Percentiles rank a stretch among this genome's conserved stretches.
These are phyloP conservation scores for Arctium minus DNA, from an alignment of 129 eudicot genomes.

Conservation along the genomic window DNA sequence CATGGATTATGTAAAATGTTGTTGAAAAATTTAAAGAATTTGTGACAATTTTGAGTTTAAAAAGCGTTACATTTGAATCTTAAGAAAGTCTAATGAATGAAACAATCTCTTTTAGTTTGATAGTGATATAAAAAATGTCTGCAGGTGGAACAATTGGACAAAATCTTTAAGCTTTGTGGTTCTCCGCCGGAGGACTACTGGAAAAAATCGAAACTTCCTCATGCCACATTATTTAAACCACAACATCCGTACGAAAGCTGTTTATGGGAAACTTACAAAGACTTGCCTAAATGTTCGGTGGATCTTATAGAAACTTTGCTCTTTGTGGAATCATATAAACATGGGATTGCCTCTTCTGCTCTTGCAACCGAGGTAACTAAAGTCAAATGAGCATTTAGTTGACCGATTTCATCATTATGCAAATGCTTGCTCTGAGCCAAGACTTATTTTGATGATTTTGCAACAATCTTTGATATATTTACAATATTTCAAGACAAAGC, in stretches of 20 bases:
- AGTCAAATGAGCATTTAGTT: background rate
- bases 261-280: slow-evolving; percentile 56
- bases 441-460: background rate
- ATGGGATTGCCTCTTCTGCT: slow-evolving; percentile 82
- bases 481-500: slow-evolving; percentile 79
- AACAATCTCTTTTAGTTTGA: background rate
- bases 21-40: background rate
- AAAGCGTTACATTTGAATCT: background rate
- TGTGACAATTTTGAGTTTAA: background rate
- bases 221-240: slow-evolving; percentile 89
- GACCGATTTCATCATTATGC: too few species aligned
- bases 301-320: slow-evolving; percentile 63
- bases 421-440: too few species aligned
- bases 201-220: slow-evolving; percentile 92
- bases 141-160: slow-evolving; percentile 68
- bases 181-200: slow-evolving; percentile 90
- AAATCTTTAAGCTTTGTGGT: slow-evolving; percentile 94
- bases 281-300: slow-evolving; percentile 32
- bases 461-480: background rate
- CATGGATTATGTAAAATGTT: background rate
- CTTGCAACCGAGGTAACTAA: slow-evolving; percentile 79
- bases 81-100: background rate
- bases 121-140: too few species aligned
- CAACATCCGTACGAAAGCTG: slow-evolving; percentile 84
- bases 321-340: slow-evolving; percentile 82